Percentiles rank a stretch among this genome's conserved stretches.
Evolutionary conservation across 805 yeast species (phyloP).

Genomic region (Yamadazyma laniorum): DNA sequence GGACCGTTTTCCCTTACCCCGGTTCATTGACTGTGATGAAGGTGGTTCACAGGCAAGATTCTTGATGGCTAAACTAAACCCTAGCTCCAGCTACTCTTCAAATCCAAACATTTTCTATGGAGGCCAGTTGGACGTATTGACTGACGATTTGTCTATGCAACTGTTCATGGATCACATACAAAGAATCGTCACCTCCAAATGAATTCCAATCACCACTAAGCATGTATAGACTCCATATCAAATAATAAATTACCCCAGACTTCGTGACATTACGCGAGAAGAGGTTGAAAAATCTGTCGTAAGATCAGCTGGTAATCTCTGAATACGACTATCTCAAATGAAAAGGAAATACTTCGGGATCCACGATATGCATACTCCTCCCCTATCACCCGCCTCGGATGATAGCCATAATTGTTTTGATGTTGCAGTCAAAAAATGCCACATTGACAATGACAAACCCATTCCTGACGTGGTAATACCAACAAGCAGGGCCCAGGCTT

Average conservation of each 20-base stretch:
- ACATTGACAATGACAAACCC: neutral
- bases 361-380: conserved; percentile 3
- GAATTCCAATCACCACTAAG: neutral
- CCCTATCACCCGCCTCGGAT: neutral
- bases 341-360: conserved; percentile 1
- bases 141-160: conserved; percentile 94
- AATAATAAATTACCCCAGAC: conserved; percentile 6
- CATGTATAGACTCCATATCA: neutral
- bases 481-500: neutral
- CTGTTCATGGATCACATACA: conserved; percentile 94
- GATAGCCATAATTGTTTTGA: too few species aligned
- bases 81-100: conserved; percentile 71
- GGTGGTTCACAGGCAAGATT: conserved; percentile 99
- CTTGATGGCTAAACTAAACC: conserved; percentile 90
- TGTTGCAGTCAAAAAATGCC: neutral
- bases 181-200: conserved; percentile 18
- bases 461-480: conserved; percentile 9
- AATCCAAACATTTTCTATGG: conserved; percentile 20
- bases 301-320: too few species aligned
- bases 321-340: conserved; percentile 1
- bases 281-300: conserved; percentile 1
- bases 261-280: conserved; percentile 6
- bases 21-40: conserved; percentile 95
- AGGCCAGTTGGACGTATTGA: conserved; percentile 59
- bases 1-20: conserved; percentile 95